phyloP scores from a whole-genome alignment of 176 grass and related monocot species.

The Carex scoparia region DNA sequence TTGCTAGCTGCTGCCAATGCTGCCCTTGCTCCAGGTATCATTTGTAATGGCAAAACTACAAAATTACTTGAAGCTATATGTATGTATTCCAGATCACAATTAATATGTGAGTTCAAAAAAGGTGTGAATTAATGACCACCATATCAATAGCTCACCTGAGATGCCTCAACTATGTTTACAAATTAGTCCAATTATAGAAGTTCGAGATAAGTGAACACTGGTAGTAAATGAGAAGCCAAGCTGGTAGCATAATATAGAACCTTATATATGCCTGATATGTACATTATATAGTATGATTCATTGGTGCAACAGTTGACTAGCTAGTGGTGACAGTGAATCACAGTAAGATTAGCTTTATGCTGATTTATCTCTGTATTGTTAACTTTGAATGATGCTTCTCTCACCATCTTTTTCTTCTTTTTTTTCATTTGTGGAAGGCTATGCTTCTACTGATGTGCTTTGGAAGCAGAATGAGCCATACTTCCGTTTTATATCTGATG shows the following conservation, averaged over 20 bases:
- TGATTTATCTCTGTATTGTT: neutral
- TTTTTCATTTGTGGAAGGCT: conserved; percentile 29
- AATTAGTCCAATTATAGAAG: neutral
- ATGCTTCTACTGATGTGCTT: conserved; percentile 43
- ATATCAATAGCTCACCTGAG: neutral
- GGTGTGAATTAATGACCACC: neutral
- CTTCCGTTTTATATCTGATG: conserved; percentile 44
- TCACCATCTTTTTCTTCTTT: neutral
- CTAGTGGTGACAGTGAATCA: neutral
- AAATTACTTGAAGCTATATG: conserved; percentile 18
- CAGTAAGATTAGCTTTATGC: neutral
- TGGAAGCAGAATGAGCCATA: conserved; percentile 65
- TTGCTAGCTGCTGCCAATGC: conserved; percentile 61
- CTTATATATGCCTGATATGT: neutral
- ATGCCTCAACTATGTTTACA: neutral
- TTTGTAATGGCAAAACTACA: neutral
- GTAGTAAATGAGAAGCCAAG: neutral
- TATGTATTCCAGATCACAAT: neutral
- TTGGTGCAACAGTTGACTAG: neutral
- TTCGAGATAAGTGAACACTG: neutral
- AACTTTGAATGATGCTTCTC: neutral
- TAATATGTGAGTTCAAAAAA: neutral
- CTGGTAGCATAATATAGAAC: neutral
- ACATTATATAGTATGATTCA: neutral
- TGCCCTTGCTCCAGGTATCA: conserved; percentile 46